Conservation (phyloP, 2,329 filamentous ascomycete species). For the Sclerotinia spermophila region DNA sequence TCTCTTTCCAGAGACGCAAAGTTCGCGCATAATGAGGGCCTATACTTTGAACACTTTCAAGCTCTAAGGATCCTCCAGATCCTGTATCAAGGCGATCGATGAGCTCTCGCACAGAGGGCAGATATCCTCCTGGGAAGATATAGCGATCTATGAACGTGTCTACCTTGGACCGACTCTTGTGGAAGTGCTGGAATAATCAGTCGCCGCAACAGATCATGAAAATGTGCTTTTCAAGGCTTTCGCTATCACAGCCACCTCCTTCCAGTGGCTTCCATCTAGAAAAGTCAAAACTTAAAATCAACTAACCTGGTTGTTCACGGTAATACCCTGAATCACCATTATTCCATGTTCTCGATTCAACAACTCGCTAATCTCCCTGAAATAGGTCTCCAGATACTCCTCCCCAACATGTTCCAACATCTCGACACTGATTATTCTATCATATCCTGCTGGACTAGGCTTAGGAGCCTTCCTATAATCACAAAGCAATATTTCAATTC, state of each 20-base stretch:
- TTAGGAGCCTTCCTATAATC: constrained; percentile 61
- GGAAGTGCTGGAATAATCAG: constrained; percentile 13
- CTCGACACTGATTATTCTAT: constrained; percentile 69
- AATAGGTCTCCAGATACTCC: constrained; percentile 62
- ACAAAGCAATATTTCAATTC: constrained; percentile 58
- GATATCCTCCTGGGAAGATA: constrained; percentile 70
- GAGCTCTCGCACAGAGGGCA: constrained; percentile 54
- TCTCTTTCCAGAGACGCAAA: constrained; percentile 62
- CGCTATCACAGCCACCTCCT: not conserved
- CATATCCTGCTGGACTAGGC: constrained; percentile 49
- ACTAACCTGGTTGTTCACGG: constrained; percentile 46
- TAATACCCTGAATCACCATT: constrained; percentile 70
- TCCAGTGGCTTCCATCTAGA: not conserved
- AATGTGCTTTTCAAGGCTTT: not conserved
- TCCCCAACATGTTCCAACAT: constrained; percentile 71
- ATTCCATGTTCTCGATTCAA: constrained; percentile 61
- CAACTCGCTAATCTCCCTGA: constrained; percentile 55
- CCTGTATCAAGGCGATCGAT: constrained; percentile 55
- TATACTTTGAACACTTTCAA: constrained; percentile 65
- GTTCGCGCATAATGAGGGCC: constrained; percentile 68
- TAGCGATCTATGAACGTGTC: constrained; percentile 62
- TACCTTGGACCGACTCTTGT: constrained; percentile 16
- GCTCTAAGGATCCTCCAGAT: constrained; percentile 56
- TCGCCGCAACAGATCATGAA: not conserved
- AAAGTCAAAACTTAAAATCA: too few relatives aligned